Conservation (phyloP, 2,329 filamentous ascomycete species). For the Canariomyces notabilis region DNA sequence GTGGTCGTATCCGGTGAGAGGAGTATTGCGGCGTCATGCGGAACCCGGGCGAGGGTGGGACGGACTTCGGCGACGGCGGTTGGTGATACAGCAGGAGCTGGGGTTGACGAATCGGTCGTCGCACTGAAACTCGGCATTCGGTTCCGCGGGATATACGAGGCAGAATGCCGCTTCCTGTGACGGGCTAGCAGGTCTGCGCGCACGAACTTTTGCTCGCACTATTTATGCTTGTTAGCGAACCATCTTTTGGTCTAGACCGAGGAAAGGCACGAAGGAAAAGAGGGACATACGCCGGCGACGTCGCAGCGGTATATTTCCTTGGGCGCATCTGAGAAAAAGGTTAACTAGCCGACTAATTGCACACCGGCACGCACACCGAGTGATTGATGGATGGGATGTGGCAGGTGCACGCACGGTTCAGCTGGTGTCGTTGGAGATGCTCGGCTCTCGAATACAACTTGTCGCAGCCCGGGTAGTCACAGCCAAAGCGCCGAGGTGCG, state of each 20-base stretch:
- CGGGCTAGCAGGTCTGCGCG: conserved; percentile 70
- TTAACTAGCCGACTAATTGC: conserved; percentile 19
- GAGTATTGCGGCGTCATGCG: conserved; percentile 44
- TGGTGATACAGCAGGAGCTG: conserved; percentile 18
- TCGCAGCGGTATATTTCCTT: conserved; percentile 77
- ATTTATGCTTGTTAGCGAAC: conserved; percentile 8
- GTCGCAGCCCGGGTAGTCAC: conserved; percentile 65
- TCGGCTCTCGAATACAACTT: conserved; percentile 78
- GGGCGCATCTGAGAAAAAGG: conserved; percentile 56
- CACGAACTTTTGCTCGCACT: conserved; percentile 70
- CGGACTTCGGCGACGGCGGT: conserved; percentile 21
- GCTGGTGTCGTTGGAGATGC: conserved; percentile 74
- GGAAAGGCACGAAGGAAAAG: not conserved
- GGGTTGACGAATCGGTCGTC: conserved; percentile 24
- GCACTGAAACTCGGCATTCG: conserved; percentile 45
- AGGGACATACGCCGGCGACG: conserved; percentile 47
- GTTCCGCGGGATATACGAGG: conserved; percentile 47
- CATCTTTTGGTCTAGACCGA: not conserved
- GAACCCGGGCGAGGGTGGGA: conserved; percentile 32
- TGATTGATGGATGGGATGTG: conserved; percentile 1
- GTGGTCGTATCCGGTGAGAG: conserved; percentile 38
- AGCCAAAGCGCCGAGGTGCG: conserved; percentile 51
- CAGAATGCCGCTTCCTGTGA: conserved; percentile 61
- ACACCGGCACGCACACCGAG: not conserved
- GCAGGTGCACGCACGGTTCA: conserved; percentile 61